Percentiles rank a stretch among this genome's conserved stretches.
Conservation (phyloP, 371 early-diverging fungal species). For the Catenaria anguillulae region DNA sequence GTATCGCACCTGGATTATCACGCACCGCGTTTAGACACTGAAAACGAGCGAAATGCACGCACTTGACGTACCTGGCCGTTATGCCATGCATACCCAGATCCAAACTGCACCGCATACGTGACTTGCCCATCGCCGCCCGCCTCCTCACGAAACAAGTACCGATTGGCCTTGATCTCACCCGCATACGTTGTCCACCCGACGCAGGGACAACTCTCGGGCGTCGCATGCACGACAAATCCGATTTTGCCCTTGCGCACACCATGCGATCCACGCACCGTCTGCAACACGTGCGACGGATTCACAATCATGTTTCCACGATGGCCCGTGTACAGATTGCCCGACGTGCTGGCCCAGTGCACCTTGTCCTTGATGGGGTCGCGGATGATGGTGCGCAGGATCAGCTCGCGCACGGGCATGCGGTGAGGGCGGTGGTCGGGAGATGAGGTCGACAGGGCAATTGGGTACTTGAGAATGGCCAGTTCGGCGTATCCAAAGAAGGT, state of each 20-base stretch:
- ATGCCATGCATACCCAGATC: not conserved
- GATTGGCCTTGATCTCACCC: not conserved
- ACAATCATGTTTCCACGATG: not conserved
- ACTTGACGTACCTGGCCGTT: not conserved
- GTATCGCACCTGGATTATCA: not conserved
- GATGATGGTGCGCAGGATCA: not conserved
- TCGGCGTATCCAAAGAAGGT: not conserved
- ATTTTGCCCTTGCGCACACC: not conserved
- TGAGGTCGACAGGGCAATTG: not conserved
- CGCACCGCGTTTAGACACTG: too few relatives aligned
- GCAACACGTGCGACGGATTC: not conserved
- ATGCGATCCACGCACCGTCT: not conserved
- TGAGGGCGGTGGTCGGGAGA: not conserved
- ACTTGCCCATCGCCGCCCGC: not conserved
- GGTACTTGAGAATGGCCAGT: not conserved
- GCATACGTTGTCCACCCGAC: not conserved
- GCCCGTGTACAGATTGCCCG: not conserved
- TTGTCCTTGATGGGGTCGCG: not conserved
- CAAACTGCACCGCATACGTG: not conserved
- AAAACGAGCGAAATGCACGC: too few relatives aligned
- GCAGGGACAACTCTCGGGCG: not conserved
- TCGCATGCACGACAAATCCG: not conserved
- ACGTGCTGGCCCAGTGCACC: not conserved
- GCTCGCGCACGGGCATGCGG: not conserved
- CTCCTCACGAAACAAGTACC: not conserved